phyloP scores from a whole-genome alignment of 2,329 filamentous ascomycete species.

The Alternaria gansuensis region DNA sequence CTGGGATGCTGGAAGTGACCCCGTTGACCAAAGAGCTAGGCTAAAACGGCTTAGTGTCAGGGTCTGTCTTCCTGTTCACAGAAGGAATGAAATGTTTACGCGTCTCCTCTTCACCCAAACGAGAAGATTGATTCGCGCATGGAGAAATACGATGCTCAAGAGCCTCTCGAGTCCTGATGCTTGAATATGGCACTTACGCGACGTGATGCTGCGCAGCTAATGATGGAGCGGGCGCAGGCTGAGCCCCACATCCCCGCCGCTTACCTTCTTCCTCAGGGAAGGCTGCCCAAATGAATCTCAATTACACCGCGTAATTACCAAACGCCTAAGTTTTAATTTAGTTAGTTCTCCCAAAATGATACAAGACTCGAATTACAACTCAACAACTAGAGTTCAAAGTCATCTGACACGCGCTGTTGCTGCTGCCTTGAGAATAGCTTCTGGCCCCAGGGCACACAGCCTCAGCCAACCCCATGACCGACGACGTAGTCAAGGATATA shows the following conservation, averaged over 20 bases:
- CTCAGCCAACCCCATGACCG: no score
- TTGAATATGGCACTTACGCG: neutral
- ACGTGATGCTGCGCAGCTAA: neutral
- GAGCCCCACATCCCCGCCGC: conserved; percentile 1
- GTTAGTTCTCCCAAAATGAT: no score
- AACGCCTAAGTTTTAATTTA: no score
- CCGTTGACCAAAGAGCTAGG: neutral
- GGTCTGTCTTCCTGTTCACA: neutral
- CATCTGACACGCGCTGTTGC: no score
- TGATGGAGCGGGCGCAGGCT: neutral
- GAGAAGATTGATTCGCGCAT: neutral
- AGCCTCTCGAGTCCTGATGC: neutral
- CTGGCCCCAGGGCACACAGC: no score
- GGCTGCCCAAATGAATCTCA: neutral
- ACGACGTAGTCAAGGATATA: no score
- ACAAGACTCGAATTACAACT: no score
- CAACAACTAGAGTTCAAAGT: no score
- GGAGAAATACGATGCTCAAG: neutral
- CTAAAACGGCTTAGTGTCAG: neutral
- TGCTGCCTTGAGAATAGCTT: no score
- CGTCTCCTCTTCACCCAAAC: neutral
- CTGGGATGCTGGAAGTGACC: neutral
- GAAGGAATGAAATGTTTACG: neutral
- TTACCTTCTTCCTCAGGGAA: neutral
- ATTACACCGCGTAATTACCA: neutral